Base-by-base conservation (phyloP, 805 yeast genomes). In the Ogataea chonburiensis region DNA sequence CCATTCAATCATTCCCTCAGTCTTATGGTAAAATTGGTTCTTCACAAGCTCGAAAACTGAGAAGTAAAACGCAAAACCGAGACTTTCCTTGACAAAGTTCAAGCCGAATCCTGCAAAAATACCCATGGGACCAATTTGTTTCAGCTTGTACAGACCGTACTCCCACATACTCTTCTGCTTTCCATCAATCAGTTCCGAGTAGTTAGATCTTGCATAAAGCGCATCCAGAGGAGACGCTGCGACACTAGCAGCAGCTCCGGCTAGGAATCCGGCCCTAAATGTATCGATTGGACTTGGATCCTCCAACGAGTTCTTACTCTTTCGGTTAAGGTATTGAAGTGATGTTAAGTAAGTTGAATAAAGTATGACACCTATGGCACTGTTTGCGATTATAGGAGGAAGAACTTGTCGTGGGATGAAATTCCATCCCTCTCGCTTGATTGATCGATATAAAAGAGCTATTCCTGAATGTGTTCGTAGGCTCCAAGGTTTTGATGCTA, bases 151-250 rank as follows among this genome's bases (percentile, higher is more conserved):
- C 17, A 71, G 56, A 0, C 91, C 88, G 59, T 86, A 91, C 17
- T 63, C 62, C 94, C 96, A 86, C 38, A 89, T 58, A 40, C 82
- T 82, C 40, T 74, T 74, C 58, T 84, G 80, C 20, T 71, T 68
- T 5, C 87, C 84, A 34, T 73, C 71, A 11, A 86, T 60, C 35
- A 89, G 63, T 47, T 87, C 95, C 8, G 82, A 75, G 5, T 86
- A 81, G 2, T 79, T 71, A 46, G 89, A 85, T 47, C 97, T 70
- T 2, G 95, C 77, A 53, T 82, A 84, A 3, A 91, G 77, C 6
- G 97, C 96, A 61, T 91, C 97, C 4, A 91, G 70, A 0, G 98
- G 98, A 2, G 96, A 91, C 2, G 96, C 95, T 0, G 86, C 89
- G 12, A 86, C 63, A n/a, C 95, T 83, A 50, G 93, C 96, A 16